Evolutionary conservation across 73 alveolate genomes (phyloP), one percentile per base, ranked within the genome.

Genomic region (Durusdinium trenchii): DNA sequence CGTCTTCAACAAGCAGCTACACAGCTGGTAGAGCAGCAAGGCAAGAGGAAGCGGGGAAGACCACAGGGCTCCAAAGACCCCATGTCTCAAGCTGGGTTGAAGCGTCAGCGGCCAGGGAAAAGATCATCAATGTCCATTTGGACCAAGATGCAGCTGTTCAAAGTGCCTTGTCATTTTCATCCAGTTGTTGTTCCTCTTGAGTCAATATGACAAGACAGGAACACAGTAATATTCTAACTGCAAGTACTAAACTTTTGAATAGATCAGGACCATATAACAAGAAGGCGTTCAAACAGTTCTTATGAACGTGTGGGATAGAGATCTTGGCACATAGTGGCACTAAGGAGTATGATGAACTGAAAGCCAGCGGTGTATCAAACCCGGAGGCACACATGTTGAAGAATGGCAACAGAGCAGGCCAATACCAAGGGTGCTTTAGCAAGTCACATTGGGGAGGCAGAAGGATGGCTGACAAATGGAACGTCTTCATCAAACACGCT

Each of bases 111-210:
- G 42, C 61, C 40, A 42, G 86, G 86, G 36, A 76, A 76, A 43
- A 4, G 9, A 45, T 6, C 86, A 40, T 20, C 86, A 14, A 43
- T 76, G 86, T 42, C 86, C 1, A 76, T 76, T 26, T 76, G 86
- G 86, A 76, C 86, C 57, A 76, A 76, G 38, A 45, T 76, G 86
- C 16, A 76, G 60, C 60, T 76, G 57, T 12, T 76, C 61, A 40
- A 43, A 20, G 86, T 6, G 36, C 45, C 20, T 38, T 45, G 86
- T 4, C n/a, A n/a, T n/a, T n/a, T n/a, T n/a, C n/a, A n/a, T n/a
- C n/a, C n/a, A n/a, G n/a, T n/a, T n/a, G n/a, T n/a, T n/a, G n/a
- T n/a, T n/a, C n/a, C n/a, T n/a, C n/a, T n/a, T n/a, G n/a, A n/a
- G n/a, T n/a, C n/a, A n/a, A n/a, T n/a, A n/a, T n/a, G n/a, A 10